Evolutionary conservation across 805 yeast genomes (phyloP), one percentile per base, ranked within the genome.

Genomic region (Saturnispora diversa): DNA sequence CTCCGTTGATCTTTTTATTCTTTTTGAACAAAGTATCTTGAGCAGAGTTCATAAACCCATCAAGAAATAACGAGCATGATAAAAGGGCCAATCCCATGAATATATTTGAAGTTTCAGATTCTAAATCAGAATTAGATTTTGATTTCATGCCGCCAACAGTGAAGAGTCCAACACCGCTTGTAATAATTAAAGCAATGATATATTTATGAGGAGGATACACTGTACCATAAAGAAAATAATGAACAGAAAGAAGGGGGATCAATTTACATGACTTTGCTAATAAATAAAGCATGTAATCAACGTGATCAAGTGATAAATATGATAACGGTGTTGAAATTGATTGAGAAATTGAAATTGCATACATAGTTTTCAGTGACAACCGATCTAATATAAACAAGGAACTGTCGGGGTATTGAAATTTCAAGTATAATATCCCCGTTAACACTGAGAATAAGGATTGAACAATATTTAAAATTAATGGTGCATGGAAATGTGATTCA

Each of bases 251-350:
- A n/a, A 90, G 95, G 0, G 99, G 99, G 17, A 92, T 75, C 59
- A 92, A 69, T 54, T 92, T 92, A 58, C 97, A 90, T 40, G 95
- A 81, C 56, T 92, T 92, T 15, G 96, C 94, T 45, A 92, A 69
- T 47, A 90, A 71, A 51, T 75, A 81, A 0, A 94, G 82, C 53
- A 92, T 64, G 55, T 84, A 92, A 55, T 85, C 95, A 24, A 92
- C 90, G 57, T 90, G 85, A 37, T 73, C 69, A 44, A 90, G 63
- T 15, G 95, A 76, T 31, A 78, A 72, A 45, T 85, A 78, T 1
- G 94, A 92, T 33, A 92, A 62, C 5, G 96, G 96, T 2, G 88
- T 73, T 1, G 95, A 77, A 20, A 88, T 52, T 17, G 94, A 77
- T 51, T 88, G 90, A 7, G 95, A 76, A 3, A 77, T 44, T 1